Percentiles rank a stretch among this genome's conserved stretches.
phyloP scores from a whole-genome alignment of 164 flowering plant genomes.

The Stephania japonica region DNA sequence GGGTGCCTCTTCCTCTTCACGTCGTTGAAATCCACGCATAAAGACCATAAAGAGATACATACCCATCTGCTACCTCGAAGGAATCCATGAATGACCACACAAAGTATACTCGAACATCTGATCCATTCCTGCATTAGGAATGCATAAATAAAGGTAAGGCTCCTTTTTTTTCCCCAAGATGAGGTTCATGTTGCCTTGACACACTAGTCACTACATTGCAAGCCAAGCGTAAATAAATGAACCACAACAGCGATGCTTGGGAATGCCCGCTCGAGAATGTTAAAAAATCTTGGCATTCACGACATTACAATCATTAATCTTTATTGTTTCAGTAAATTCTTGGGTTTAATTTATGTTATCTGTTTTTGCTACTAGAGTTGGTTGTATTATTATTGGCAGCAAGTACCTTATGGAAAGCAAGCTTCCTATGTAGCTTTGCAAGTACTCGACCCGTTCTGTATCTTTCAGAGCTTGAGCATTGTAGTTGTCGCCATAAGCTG shows the following conservation, averaged over 20 bases:
- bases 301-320: no score
- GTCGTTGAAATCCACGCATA: background rate
- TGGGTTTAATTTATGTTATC: no score
- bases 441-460: background rate
- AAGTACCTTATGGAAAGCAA: conserved; percentile 3
- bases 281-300: no score
- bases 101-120: background rate
- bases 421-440: background rate
- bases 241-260: no score
- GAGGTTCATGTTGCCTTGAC: no score
- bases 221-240: no score
- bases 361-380: no score
- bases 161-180: no score
- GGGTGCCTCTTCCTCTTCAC: background rate
- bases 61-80: background rate
- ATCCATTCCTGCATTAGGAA: background rate
- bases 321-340: no score
- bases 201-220: no score
- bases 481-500: background rate
- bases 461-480: background rate
- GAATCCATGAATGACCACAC: background rate
- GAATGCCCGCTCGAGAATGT: no score
- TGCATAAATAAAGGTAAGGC: background rate
- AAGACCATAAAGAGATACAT: background rate
- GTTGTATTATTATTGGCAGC: no score